Evolutionary conservation across 179 eudicot genomes (phyloP).

Genomic region (Kewa caespitosa): DNA sequence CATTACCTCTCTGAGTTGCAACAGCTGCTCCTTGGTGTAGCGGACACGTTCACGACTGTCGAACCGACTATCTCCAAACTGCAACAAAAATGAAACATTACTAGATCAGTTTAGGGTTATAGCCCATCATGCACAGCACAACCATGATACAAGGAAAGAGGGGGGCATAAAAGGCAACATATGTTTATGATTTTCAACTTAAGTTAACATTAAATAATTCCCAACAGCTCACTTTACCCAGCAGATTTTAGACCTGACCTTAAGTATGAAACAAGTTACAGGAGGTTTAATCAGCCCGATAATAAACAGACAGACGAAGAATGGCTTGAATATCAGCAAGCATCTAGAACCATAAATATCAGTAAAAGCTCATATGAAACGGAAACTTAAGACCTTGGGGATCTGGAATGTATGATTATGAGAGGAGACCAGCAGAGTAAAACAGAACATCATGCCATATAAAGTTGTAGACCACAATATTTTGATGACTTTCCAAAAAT

Average conservation of each 20-base stretch:
- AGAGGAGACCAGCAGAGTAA: too few relatives aligned
- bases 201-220: not conserved
- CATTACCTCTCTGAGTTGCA: slow-evolving; percentile 82
- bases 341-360: not conserved
- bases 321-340: not conserved
- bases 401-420: too few relatives aligned
- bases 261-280: not conserved
- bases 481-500: too few relatives aligned
- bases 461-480: too few relatives aligned
- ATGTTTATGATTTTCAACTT: not conserved
- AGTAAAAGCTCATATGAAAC: too few relatives aligned
- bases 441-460: too few relatives aligned
- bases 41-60: slow-evolving; percentile 75
- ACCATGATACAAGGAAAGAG: slow-evolving; percentile 2
- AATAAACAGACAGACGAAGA: not conserved
- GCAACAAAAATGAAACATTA: slow-evolving; percentile 16
- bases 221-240: not conserved
- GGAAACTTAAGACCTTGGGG: too few relatives aligned
- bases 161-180: not conserved
- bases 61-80: slow-evolving; percentile 80
- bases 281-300: not conserved
- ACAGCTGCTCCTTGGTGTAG: slow-evolving; percentile 69
- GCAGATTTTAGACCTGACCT: too few relatives aligned
- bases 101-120: slow-evolving; percentile 12
- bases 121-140: not conserved